Conservation (phyloP, 257 asterid genomes). For the Hygrophila difformis region DNA sequence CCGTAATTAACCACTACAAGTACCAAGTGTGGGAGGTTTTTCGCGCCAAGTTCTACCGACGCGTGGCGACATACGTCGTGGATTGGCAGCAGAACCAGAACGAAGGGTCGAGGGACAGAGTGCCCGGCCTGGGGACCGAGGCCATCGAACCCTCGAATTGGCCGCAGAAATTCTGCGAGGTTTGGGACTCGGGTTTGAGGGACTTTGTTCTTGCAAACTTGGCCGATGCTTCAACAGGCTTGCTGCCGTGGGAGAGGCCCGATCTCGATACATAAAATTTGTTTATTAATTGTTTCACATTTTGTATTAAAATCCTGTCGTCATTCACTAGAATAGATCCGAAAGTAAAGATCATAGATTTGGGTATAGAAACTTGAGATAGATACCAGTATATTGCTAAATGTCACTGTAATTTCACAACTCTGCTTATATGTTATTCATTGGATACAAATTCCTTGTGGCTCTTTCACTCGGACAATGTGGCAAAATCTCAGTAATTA, state of each 20-base stretch:
- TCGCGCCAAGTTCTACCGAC: constrained; percentile 64
- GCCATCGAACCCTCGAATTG: constrained; percentile 92
- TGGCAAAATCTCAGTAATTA: no score
- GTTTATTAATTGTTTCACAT: no score
- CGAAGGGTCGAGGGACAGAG: constrained; percentile 92
- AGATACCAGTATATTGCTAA: no score
- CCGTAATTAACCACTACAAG: constrained; percentile 72
- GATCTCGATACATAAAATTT: no score
- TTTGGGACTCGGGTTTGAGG: constrained; percentile 82
- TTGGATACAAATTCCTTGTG: no score
- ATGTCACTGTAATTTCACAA: no score
- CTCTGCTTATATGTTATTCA: no score
- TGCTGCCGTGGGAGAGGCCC: constrained; percentile 92
- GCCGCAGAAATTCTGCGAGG: constrained; percentile 76
- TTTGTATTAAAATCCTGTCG: no score
- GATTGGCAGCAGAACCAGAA: constrained; percentile 90
- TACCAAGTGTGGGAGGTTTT: constrained; percentile 98
- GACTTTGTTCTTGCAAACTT: constrained; percentile 70
- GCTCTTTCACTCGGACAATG: no score
- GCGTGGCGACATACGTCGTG: constrained; percentile 90
- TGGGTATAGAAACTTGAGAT: no score
- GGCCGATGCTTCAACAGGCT: constrained; percentile 45
- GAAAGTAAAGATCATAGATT: no score
- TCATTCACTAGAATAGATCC: no score
- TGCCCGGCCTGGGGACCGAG: constrained; percentile 95